Evolutionary conservation across 352 stramenopile species (phyloP), one percentile per base, ranked within the genome.

Genomic region (Aphanomyces euteiches): DNA sequence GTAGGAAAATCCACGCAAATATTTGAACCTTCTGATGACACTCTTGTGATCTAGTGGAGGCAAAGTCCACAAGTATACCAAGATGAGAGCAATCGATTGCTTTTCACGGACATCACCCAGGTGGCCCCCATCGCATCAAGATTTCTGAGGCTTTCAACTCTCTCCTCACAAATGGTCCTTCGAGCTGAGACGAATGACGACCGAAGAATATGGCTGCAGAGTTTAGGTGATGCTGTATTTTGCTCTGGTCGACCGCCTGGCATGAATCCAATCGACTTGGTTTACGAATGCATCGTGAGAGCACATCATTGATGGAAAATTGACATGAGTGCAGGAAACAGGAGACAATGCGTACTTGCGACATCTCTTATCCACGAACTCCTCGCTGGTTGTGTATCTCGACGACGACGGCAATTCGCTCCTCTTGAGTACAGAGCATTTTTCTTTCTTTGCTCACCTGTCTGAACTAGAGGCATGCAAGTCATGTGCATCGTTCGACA

Each of bases 351-450:
- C n/a, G 21, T 61, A 61, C 54, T 39, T 61, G 5, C n/a, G 34
- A 10, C 54, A 61, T n/a, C 7, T 61, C 8, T 37, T 61, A 6
- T 61, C 54, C 17, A 61, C 54, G 17, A 39, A 61, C n/a, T 37
- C 54, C 15, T 61, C 54, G 15, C 7, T 61, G 36, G 28, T 47
- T 40, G 39, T 39, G 15, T 37, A 19, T 17, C 47, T 36, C 45
- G 84, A 92, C 12, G 61, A 68, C 4, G 73, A 80, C n/a, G 80
- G 77, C 56, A 89, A 78, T 34, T 89, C 82, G 7, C 69, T 89
- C 37, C 59, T 92, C 6, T 61, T 88, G 2, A 37, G 85, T 7
- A 79, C 78, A 21, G 73, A 87, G 17, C 7, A 6, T 6, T 17
- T 34, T 34, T n/a, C 19, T 13, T 63, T 19, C 37, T 61, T 3